Conservation (phyloP, 805 yeast species). For the Blastobotrys peoriensis region DNA sequence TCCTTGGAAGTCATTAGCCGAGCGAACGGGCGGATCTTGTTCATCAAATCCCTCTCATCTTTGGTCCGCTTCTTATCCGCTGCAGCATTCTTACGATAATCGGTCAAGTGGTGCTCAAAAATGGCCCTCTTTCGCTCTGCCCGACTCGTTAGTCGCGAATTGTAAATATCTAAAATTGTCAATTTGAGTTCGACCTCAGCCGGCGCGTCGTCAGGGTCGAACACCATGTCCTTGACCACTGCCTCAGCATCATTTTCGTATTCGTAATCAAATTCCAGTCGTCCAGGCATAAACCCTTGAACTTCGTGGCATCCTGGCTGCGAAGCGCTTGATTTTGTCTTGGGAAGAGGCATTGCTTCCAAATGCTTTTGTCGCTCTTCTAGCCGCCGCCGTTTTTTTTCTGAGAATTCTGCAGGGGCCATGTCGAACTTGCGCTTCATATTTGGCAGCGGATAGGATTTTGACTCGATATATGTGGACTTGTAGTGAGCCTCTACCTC, state of each 20-base stretch:
- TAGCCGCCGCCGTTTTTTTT: constrained; percentile 60
- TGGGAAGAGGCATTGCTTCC: constrained; percentile 73
- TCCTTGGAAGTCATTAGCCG: constrained; percentile 76
- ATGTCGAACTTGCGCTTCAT: constrained; percentile 65
- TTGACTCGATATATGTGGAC: constrained; percentile 60
- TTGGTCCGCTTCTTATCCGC: constrained; percentile 79
- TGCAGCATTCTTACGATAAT: constrained; percentile 75
- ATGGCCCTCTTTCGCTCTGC: constrained; percentile 87
- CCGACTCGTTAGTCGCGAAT: constrained; percentile 80
- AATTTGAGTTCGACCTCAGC: constrained; percentile 87
- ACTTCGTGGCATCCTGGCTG: constrained; percentile 95
- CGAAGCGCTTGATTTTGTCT: constrained; percentile 82
- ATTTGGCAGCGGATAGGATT: constrained; percentile 83
- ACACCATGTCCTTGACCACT: constrained; percentile 89
- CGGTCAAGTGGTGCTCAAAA: constrained; percentile 70
- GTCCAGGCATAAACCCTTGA: constrained; percentile 98
- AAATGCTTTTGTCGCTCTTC: constrained; percentile 66
- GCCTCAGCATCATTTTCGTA: constrained; percentile 96
- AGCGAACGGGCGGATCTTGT: constrained; percentile 72
- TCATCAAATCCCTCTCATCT: constrained; percentile 80
- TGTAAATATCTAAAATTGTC: constrained; percentile 81
- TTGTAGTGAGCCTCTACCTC: constrained; percentile 85
- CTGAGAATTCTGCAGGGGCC: constrained; percentile 62
- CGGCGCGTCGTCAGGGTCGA: constrained; percentile 86
- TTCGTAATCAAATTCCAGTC: constrained; percentile 93